phyloP scores from a whole-genome alignment of 768 basidiomycete species.

The Amanita rubescens region DNA sequence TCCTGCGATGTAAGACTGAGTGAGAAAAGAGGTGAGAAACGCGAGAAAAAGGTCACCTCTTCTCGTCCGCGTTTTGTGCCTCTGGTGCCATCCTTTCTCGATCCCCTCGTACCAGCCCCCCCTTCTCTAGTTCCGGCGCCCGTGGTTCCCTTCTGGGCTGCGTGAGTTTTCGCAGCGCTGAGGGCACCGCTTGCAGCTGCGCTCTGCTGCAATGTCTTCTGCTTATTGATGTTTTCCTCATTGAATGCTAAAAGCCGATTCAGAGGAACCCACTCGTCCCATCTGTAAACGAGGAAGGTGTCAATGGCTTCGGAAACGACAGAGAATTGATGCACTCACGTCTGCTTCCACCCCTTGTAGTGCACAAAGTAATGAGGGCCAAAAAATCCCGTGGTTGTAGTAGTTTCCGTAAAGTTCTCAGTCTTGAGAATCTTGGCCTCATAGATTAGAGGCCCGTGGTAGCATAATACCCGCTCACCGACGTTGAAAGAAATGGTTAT shows the following conservation, averaged over 20 bases:
- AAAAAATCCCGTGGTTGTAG: conserved; percentile 45
- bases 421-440: conserved; percentile 84
- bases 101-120: conserved; percentile 24
- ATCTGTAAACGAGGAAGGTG: conserved; percentile 36
- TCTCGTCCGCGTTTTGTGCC: conserved; percentile 71
- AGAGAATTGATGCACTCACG: conserved; percentile 40
- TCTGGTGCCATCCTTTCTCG: conserved; percentile 53
- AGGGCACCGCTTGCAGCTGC: conserved; percentile 15
- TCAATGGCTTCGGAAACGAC: conserved; percentile 1
- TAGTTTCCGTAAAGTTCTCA: conserved; percentile 58
- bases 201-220: conserved; percentile 54
- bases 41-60: conserved; percentile 40
- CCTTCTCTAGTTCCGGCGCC: conserved; percentile 19
- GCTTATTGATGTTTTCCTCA: conserved; percentile 70
- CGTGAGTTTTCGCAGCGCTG: conserved; percentile 1
- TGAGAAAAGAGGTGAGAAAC: conserved; percentile 1
- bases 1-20: conserved; percentile 38
- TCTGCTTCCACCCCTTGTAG: conserved; percentile 99
- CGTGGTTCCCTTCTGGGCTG: conserved; percentile 13
- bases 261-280: conserved; percentile 96
- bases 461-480: conserved; percentile 85
- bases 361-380: conserved; percentile 93
- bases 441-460: conserved; percentile 92
- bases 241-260: conserved; percentile 77
- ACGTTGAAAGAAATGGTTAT: conserved; percentile 30